Evolutionary conservation across 208 protist genomes (phyloP), one percentile per base, ranked within the genome.

Genomic region (Phytomonas francai): DNA sequence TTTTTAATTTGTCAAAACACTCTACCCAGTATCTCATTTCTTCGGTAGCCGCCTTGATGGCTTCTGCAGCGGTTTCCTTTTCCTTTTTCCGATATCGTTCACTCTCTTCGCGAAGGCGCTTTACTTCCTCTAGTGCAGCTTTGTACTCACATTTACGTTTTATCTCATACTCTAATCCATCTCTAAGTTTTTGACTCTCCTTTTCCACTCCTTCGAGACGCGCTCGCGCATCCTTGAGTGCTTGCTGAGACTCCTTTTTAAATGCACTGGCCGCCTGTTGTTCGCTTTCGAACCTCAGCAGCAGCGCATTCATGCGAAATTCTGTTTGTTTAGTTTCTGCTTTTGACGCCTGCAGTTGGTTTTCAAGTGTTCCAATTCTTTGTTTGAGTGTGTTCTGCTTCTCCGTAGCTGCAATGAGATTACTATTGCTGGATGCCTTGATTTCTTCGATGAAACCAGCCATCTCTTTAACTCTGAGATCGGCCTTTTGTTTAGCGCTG

Each of bases 81-180:
- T 95, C 86, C 12, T 67, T 76, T 54, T 65, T 70, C 32, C 89
- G 78, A 45, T 75, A 75, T 5, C 69, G 71, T n/a, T 92, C 86
- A 28, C 76, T 80, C 67, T 93, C 87, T 9, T 79, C 71, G 27
- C 84, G 80, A 30, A 89, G 81, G 4, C 72, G 45, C 42, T 88
- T 89, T 7, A 89, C 58, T 45, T 81, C 75, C 31, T 85, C 81
- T 25, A 95, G 64, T 14, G 89, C 89, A 29, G 63, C 22, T 54
- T 95, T 95, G 72, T 95, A 95, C 62, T 92, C 87, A 22, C 67
- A 69, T 67, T 95, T 95, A 0, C 89, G 73, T 31, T 66, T 68
- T 30, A 91, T 36, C 68, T 92, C 89, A 34, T 91, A 89, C 42
- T 87, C 76, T 12, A 94, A 27, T 0, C 69, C 81, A 27, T 77